phyloP scores from a whole-genome alignment of 768 basidiomycete genomes.

The Lactifluus echinatus region DNA sequence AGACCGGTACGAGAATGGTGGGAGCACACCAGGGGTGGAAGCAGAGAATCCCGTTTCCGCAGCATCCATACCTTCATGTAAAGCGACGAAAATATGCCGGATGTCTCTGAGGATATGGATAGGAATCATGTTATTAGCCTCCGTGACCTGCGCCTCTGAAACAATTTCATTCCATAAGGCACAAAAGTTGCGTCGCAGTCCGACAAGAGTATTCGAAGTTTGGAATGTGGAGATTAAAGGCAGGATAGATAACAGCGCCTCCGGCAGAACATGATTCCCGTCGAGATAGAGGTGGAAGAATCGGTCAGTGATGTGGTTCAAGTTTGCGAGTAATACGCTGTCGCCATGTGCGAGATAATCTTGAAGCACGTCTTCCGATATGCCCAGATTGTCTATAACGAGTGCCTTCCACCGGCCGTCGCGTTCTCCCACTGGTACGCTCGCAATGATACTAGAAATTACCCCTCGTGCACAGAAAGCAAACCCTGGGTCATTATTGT shows the following conservation, averaged over 20 bases:
- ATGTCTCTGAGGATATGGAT: background rate
- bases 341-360: background rate
- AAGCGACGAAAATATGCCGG: background rate
- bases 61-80: background rate
- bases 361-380: background rate
- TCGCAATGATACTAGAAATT: background rate
- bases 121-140: too few relatives aligned
- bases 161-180: background rate
- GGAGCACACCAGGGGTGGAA: too few relatives aligned
- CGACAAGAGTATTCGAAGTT: background rate
- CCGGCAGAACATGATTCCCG: too few relatives aligned
- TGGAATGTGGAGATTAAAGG: background rate
- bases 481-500: too few relatives aligned
- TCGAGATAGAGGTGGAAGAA: background rate
- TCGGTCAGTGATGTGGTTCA: background rate
- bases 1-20: too few relatives aligned
- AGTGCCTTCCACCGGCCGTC: background rate
- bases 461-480: background rate
- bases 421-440: background rate
- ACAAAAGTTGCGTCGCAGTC: background rate
- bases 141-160: background rate
- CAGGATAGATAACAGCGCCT: too few relatives aligned
- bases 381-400: background rate
- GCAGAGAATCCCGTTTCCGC: too few relatives aligned
- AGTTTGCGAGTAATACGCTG: background rate